Evolutionary conservation across 805 yeast genomes (phyloP).

Genomic region (Monosporozyma yasuniensis): DNA sequence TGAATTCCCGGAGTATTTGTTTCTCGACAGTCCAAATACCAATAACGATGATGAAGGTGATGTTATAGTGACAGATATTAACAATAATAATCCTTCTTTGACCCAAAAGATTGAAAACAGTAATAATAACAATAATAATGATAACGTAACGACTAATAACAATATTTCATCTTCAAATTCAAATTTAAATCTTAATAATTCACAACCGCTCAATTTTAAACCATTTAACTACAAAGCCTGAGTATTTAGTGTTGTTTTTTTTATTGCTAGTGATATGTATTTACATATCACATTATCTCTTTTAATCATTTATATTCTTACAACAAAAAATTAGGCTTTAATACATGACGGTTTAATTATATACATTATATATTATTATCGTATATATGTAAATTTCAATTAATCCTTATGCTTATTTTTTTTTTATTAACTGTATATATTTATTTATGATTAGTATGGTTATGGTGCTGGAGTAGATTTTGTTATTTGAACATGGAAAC

Average conservation of each 20-base stretch:
- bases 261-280: too few relatives aligned
- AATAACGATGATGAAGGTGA: neutral
- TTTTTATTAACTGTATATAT: neutral
- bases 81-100: neutral
- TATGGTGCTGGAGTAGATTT: neutral
- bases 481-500: conserved; percentile 27
- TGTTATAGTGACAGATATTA: neutral
- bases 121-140: neutral
- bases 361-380: neutral
- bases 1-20: neutral
- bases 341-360: neutral
- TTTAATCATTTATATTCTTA: neutral
- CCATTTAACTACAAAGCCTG: neutral
- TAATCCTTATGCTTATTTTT: neutral
- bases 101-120: neutral
- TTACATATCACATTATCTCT: too few relatives aligned
- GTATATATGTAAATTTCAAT: neutral
- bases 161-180: neutral
- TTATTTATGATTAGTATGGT: neutral
- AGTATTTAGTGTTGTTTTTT: too few relatives aligned
- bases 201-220: neutral
- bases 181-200: neutral
- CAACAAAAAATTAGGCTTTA: neutral
- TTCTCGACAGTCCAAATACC: neutral
- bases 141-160: neutral